phyloP scores from a whole-genome alignment of 768 basidiomycete genomes.

The Lactarius quietus region DNA sequence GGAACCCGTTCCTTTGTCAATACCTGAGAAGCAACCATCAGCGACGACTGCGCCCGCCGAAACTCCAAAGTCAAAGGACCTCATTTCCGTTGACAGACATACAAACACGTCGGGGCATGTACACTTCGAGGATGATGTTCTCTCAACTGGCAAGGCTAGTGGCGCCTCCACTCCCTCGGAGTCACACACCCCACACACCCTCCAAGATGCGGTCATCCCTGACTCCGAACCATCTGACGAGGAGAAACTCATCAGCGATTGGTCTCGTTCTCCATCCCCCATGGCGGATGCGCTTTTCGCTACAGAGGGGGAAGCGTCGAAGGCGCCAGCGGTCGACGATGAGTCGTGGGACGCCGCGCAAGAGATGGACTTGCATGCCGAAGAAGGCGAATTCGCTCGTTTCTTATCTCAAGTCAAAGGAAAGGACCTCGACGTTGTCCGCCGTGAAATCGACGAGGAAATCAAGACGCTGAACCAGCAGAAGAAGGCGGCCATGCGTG shows the following conservation, averaged over 20 bases:
- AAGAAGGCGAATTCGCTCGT: constrained; percentile 87
- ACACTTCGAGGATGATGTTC: constrained; percentile 13
- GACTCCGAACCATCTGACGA: constrained; percentile 21
- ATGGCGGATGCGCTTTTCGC: constrained; percentile 22
- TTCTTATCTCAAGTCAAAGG: constrained; percentile 92
- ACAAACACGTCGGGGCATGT: constrained; percentile 3
- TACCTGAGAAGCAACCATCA: background rate
- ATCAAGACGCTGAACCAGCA: constrained; percentile 77
- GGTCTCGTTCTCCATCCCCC: constrained; percentile 40
- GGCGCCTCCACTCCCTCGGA: background rate
- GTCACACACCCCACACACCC: background rate
- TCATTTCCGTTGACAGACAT: background rate
- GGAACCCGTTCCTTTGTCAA: constrained; percentile 15
- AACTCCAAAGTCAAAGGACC: background rate
- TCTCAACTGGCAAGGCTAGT: background rate
- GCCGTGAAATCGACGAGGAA: constrained; percentile 89
- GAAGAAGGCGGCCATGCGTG: constrained; percentile 84
- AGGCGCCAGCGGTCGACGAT: constrained; percentile 39
- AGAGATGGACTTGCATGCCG: constrained; percentile 75
- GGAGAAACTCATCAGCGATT: constrained; percentile 33
- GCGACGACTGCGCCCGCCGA: background rate
- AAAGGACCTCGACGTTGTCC: constrained; percentile 73
- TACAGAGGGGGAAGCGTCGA: constrained; percentile 17
- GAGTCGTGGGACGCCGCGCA: constrained; percentile 77
- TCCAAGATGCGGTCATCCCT: background rate